A percentile compares a stretch with the other conserved stretches of the same genome.
Evolutionary conservation across 371 early-diverging fungal genomes (phyloP).

Genomic region (Mucor circinelloides): DNA sequence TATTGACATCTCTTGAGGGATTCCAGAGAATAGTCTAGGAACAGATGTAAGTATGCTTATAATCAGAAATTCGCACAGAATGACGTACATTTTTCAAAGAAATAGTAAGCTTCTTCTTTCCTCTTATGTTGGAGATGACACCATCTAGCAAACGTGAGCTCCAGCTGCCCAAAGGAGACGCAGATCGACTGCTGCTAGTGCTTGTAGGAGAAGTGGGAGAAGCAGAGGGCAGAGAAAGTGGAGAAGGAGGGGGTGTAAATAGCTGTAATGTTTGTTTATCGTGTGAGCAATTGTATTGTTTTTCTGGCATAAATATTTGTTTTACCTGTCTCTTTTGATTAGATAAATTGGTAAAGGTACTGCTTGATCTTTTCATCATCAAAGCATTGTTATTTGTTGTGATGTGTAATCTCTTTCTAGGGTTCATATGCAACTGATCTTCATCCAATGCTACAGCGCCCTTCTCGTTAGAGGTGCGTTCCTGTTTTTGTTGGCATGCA

Average conservation of each 20-base stretch:
- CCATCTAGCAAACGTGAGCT: conserved; percentile 35
- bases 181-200: neutral
- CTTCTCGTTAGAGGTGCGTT: neutral
- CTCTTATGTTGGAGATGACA: conserved; percentile 23
- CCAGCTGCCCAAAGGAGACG: conserved; percentile 22
- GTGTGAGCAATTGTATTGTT: neutral
- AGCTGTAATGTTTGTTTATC: conserved; percentile 1
- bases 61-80: neutral
- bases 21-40: conserved; percentile 50
- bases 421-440: conserved; percentile 8
- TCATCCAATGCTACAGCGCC: neutral
- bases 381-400: neutral
- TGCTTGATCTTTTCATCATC: conserved; percentile 10
- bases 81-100: conserved; percentile 50
- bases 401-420: conserved; percentile 2
- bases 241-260: conserved; percentile 20
- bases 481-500: neutral
- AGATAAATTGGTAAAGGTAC: conserved; percentile 13
- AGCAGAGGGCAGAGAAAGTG: neutral
- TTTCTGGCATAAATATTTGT: neutral
- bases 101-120: conserved; percentile 34
- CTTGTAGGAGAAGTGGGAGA: neutral
- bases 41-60: neutral
- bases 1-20: conserved; percentile 47
- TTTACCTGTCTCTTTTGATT: conserved; percentile 4